A percentile compares a stretch with the other conserved stretches of the same genome.
Evolutionary conservation across 768 basidiomycete genomes (phyloP).

Genomic region (Lactarius evosmus): DNA sequence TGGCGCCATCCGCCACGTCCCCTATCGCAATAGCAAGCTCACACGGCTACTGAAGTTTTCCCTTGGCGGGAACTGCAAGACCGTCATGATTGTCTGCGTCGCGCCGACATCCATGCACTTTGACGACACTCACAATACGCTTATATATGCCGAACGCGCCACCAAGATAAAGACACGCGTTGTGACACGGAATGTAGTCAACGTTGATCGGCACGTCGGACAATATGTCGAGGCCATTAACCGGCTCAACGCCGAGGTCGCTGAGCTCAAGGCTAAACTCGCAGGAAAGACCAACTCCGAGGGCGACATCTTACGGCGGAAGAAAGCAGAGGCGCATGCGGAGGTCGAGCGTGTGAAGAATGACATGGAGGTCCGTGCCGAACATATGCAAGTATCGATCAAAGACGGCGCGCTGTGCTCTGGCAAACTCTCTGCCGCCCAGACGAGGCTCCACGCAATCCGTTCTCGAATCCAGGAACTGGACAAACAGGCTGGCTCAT

Average conservation of each 20-base stretch:
- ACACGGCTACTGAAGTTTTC: constrained; percentile 97
- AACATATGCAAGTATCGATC: constrained; percentile 68
- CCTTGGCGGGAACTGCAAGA: constrained; percentile 97
- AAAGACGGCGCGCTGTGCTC: constrained; percentile 72
- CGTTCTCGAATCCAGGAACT: constrained; percentile 59
- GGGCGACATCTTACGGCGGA: constrained; percentile 60
- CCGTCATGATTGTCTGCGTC: constrained; percentile 98
- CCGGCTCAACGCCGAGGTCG: constrained; percentile 77
- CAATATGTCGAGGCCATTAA: constrained; percentile 95
- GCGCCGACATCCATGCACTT: constrained; percentile 95
- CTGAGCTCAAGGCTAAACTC: constrained; percentile 81
- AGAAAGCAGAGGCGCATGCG: constrained; percentile 62
- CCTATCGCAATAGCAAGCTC: constrained; percentile 97
- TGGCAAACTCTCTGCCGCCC: constrained; percentile 68
- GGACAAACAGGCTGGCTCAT: constrained; percentile 41
- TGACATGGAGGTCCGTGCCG: constrained; percentile 68
- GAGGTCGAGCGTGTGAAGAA: constrained; percentile 73
- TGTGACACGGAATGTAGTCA: constrained; percentile 91
- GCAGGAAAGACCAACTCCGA: constrained; percentile 66
- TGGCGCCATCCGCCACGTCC: constrained; percentile 82
- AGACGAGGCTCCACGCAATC: constrained; percentile 62
- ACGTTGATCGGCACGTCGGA: constrained; percentile 91
- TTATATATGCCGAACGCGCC: constrained; percentile 95
- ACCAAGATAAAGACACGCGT: constrained; percentile 99
- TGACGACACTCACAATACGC: constrained; percentile 98